Evolutionary conservation across 495 filamentous ascomycete species (phyloP).

Genomic region (Apodospora peruviana): DNA sequence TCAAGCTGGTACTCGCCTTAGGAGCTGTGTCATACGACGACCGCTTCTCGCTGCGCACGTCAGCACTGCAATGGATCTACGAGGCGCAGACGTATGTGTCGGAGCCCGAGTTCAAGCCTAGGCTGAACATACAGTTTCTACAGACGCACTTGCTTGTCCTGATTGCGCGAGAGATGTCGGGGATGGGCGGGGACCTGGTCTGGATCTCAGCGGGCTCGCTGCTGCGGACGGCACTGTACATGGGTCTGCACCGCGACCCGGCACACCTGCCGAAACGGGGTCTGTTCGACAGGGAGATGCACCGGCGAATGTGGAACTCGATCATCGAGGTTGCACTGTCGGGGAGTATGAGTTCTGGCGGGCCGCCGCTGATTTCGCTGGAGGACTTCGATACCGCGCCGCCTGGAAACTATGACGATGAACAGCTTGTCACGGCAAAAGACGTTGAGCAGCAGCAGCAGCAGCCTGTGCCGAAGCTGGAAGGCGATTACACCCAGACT

Average conservation of each 20-base stretch:
- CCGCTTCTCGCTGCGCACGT: constrained; percentile 16
- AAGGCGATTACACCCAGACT: constrained; percentile 34
- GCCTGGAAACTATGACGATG: constrained; percentile 43
- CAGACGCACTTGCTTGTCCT: constrained; percentile 17
- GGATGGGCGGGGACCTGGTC: constrained; percentile 15
- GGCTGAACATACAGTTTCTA: constrained; percentile 8
- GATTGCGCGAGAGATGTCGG: constrained; percentile 14
- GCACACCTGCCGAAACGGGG: constrained; percentile 13
- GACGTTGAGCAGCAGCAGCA: not conserved
- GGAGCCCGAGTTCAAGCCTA: constrained; percentile 16
- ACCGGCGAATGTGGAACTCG: constrained; percentile 58
- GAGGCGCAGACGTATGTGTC: constrained; percentile 21
- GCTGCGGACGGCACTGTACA: constrained; percentile 19
- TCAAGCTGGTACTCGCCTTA: constrained; percentile 23
- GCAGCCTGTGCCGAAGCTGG: constrained; percentile 17
- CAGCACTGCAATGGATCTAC: constrained; percentile 18
- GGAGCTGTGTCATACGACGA: constrained; percentile 15
- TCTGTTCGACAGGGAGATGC: constrained; percentile 50
- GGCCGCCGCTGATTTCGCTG: constrained; percentile 43
- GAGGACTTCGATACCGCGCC: constrained; percentile 42
- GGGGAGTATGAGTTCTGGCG: constrained; percentile 47
- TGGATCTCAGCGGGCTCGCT: constrained; percentile 12
- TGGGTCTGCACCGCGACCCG: constrained; percentile 22
- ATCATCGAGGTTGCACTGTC: constrained; percentile 53
- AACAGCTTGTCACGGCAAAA: constrained; percentile 20